phyloP scores from a whole-genome alignment of 2,329 filamentous ascomycete species.

The Pyrenochaeta sp. region DNA sequence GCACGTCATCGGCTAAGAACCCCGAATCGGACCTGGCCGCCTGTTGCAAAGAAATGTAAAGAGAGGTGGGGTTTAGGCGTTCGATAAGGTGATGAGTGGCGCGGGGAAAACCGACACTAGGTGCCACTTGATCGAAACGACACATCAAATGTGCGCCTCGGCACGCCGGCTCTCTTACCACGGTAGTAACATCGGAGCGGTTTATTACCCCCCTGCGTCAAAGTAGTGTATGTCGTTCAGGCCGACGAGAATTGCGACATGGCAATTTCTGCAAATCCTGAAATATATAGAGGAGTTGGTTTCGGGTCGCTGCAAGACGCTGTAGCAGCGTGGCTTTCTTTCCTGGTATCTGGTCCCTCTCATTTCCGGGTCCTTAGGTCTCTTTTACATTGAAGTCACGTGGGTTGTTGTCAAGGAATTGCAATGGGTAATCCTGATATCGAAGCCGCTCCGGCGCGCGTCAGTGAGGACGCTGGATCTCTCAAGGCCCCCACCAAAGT shows the following conservation, averaged over 20 bases:
- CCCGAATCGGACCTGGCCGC: slow-evolving; percentile 4
- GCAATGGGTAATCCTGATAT: slow-evolving; percentile 35
- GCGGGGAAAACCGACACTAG: not conserved
- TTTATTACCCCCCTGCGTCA: no score
- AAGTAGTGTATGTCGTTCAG: slow-evolving; percentile 21
- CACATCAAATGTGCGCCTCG: not conserved
- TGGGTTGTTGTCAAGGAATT: no score
- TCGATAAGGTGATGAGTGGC: not conserved
- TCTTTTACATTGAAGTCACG: no score
- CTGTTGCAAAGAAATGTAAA: not conserved
- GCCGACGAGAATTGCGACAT: slow-evolving; percentile 34
- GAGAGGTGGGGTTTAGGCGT: not conserved
- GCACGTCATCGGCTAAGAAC: slow-evolving; percentile 32
- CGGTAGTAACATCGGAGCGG: slow-evolving; percentile 7
- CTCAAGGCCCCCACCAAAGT: slow-evolving; percentile 34
- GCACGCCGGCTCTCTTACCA: slow-evolving; percentile 19
- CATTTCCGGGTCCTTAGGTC: not conserved
- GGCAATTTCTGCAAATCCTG: not conserved
- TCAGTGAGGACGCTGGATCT: slow-evolving; percentile 36
- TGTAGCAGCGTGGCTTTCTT: no score
- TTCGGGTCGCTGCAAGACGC: no score
- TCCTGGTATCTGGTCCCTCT: not conserved
- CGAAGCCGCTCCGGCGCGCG: slow-evolving; percentile 25
- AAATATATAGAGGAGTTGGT: slow-evolving; percentile 5
- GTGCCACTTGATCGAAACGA: not conserved